A percentile compares a stretch with the other conserved stretches of the same genome.
Evolutionary conservation across 805 yeast genomes (phyloP).

Genomic region (Cyberlindnera suaveolens): DNA sequence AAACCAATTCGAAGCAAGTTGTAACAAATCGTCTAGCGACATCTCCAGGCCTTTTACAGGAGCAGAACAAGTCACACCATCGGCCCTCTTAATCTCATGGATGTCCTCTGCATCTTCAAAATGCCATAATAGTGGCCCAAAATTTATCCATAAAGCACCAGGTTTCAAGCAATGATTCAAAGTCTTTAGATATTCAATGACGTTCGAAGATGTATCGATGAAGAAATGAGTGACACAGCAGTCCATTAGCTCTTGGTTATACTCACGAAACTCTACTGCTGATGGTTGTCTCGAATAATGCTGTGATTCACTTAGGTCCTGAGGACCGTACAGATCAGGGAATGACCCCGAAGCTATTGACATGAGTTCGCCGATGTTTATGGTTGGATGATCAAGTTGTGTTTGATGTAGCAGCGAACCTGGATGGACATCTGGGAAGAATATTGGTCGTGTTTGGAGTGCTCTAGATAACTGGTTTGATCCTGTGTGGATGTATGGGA

Average conservation of each 20-base stretch:
- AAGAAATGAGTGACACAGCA: conserved; percentile 52
- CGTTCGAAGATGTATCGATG: conserved; percentile 56
- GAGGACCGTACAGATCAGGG: conserved; percentile 57
- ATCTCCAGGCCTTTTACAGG: conserved; percentile 55
- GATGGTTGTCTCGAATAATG: conserved; percentile 24
- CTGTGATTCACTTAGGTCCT: conserved; percentile 12
- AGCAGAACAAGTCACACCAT: conserved; percentile 20
- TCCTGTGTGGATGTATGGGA: conserved; percentile 50
- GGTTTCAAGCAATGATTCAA: conserved; percentile 38
- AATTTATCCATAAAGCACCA: conserved; percentile 54
- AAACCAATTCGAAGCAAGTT: conserved; percentile 46
- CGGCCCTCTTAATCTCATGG: conserved; percentile 16
- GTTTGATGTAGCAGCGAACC: conserved; percentile 29
- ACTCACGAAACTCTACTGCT: conserved; percentile 36
- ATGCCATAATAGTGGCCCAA: conserved; percentile 72
- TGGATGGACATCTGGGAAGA: conserved; percentile 48
- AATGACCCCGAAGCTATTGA: conserved; percentile 73
- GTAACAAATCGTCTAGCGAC: conserved; percentile 46
- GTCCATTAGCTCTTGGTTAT: conserved; percentile 35
- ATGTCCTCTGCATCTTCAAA: conserved; percentile 45
- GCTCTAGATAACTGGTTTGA: conserved; percentile 39
- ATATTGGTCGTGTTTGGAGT: conserved; percentile 44
- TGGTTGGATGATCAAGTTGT: conserved; percentile 29
- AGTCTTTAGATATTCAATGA: conserved; percentile 49
- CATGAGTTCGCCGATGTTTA: conserved; percentile 47